A percentile compares a stretch with the other conserved stretches of the same genome.
Evolutionary conservation across 257 asterid genomes (phyloP).

Genomic region (Forsythia suspensa): DNA sequence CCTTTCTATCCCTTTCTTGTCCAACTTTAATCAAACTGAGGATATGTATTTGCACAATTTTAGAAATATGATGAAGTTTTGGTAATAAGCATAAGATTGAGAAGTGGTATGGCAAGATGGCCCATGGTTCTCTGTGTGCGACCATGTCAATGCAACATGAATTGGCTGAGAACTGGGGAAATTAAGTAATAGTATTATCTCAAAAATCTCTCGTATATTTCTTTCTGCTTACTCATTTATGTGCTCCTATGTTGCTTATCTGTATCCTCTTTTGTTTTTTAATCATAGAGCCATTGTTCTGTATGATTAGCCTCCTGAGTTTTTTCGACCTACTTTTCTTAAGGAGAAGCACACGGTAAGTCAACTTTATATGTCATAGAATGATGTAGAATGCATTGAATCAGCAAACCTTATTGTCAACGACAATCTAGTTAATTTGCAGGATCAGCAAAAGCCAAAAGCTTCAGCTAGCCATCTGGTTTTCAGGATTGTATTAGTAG

Average conservation of each 20-base stretch:
- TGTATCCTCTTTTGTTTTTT: conserved; percentile 12
- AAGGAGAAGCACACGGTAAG: conserved; percentile 77
- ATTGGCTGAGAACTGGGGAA: conserved; percentile 86
- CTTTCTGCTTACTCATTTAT: conserved; percentile 9
- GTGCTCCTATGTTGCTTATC: conserved; percentile 1
- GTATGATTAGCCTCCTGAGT: conserved; percentile 94
- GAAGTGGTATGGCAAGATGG: conserved; percentile 82
- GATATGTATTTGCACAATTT: conserved; percentile 20
- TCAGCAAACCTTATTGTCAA: conserved; percentile 27
- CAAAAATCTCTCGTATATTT: neutral
- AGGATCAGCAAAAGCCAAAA: conserved; percentile 60
- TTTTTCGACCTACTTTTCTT: conserved; percentile 75
- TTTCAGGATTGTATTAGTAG: conserved; percentile 69
- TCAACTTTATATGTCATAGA: conserved; percentile 21
- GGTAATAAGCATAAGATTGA: conserved; percentile 66
- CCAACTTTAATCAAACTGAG: conserved; percentile 1
- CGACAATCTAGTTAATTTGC: conserved; percentile 69
- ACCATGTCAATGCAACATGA: conserved; percentile 98
- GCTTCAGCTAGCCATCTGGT: conserved; percentile 57
- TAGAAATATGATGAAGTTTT: conserved; percentile 12
- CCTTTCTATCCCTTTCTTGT: too few species aligned
- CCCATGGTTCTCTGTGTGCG: conserved; percentile 91
- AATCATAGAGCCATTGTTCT: conserved; percentile 70
- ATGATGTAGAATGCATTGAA: conserved; percentile 25
- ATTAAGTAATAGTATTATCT: conserved; percentile 56